Evolutionary conservation across 2,329 filamentous ascomycete species (phyloP).

Genomic region (Hypoxylon sp.): DNA sequence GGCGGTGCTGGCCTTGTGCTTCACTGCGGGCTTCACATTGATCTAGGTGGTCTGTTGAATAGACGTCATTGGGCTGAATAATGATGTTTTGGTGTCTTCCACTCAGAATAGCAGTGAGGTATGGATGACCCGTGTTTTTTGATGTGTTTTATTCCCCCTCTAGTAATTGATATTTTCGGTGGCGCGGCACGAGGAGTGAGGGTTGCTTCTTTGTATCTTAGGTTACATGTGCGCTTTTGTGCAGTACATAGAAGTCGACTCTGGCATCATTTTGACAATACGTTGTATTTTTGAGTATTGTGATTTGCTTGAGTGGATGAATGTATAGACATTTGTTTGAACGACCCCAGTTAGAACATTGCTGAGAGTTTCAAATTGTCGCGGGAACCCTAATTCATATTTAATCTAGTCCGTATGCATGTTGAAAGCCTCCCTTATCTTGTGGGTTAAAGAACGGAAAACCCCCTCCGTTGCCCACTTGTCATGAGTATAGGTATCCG

Average conservation of each 20-base stretch:
- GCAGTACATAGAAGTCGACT: constrained; percentile 41
- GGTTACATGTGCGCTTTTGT: constrained; percentile 39
- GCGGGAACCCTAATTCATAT: too few relatives aligned
- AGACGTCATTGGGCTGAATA: constrained; percentile 37
- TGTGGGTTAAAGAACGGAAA: neutral
- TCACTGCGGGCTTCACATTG: constrained; percentile 39
- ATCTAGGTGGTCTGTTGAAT: constrained; percentile 42
- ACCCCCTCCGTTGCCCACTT: neutral
- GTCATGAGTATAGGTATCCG: too few relatives aligned
- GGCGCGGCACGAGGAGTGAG: constrained; percentile 10
- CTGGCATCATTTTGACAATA: constrained; percentile 28
- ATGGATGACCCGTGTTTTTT: constrained; percentile 29
- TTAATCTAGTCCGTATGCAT: neutral
- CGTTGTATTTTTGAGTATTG: neutral
- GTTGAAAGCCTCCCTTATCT: neutral
- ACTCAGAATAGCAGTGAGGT: constrained; percentile 28
- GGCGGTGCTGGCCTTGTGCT: constrained; percentile 33
- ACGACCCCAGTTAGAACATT: neutral
- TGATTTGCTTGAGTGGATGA: constrained; percentile 11
- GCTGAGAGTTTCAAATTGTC: too few relatives aligned
- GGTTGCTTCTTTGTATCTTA: constrained; percentile 42
- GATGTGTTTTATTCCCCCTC: constrained; percentile 40
- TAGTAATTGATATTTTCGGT: constrained; percentile 40
- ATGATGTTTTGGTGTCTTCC: constrained; percentile 34
- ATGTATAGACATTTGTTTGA: neutral